phyloP scores from a whole-genome alignment of 208 protist species.

The Trypanosoma vivax region DNA sequence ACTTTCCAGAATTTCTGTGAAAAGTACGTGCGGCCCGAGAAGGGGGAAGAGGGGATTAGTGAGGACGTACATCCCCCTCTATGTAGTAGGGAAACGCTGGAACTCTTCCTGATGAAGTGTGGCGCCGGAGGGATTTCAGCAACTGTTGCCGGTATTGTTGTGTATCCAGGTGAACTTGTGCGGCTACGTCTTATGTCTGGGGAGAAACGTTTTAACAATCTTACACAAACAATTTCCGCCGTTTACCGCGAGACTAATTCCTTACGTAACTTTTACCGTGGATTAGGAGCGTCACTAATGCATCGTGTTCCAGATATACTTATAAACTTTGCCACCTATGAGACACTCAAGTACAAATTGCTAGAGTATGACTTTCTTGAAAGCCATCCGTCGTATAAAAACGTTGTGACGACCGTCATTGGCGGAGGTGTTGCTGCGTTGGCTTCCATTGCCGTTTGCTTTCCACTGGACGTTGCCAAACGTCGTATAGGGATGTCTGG shows the following conservation, averaged over 20 bases:
- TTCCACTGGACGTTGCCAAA: constrained; percentile 85
- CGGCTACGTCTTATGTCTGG: constrained; percentile 86
- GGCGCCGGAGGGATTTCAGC: constrained; percentile 79
- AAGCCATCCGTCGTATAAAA: constrained; percentile 20
- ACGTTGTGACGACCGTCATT: constrained; percentile 52
- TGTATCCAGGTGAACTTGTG: constrained; percentile 85
- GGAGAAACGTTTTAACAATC: constrained; percentile 59
- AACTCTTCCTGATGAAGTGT: constrained; percentile 84
- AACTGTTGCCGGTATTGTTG: constrained; percentile 63
- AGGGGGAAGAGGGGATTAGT: not conserved
- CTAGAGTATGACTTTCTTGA: constrained; percentile 41
- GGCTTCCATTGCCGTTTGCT: constrained; percentile 63
- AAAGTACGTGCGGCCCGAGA: constrained; percentile 2
- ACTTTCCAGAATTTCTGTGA: constrained; percentile 51
- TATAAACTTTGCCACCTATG: constrained; percentile 83
- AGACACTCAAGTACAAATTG: constrained; percentile 78
- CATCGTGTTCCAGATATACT: constrained; percentile 86
- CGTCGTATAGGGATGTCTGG: constrained; percentile 84
- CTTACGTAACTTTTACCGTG: constrained; percentile 78
- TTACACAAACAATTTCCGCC: constrained; percentile 39
- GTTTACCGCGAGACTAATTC: constrained; percentile 77
- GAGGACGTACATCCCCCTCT: not conserved
- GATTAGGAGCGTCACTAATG: constrained; percentile 73
- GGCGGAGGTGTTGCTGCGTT: constrained; percentile 62
- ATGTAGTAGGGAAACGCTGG: constrained; percentile 35